phyloP scores from a whole-genome alignment of 2,329 filamentous ascomycete species.

The Penicillium corylophilum region DNA sequence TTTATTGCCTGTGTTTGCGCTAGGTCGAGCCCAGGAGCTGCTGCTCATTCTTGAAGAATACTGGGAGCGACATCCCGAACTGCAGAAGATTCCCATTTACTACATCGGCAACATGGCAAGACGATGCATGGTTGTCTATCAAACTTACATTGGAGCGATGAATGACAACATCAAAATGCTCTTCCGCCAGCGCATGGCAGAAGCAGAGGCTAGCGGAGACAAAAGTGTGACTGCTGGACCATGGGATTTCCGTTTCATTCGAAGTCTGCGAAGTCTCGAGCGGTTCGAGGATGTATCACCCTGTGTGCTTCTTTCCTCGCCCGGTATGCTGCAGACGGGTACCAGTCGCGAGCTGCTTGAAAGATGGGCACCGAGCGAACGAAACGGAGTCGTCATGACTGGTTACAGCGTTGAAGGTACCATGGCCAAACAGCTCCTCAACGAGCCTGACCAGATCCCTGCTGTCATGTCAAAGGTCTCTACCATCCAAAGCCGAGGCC shows the following conservation, averaged over 20 bases:
- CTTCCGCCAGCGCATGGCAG: slow-evolving; percentile 89
- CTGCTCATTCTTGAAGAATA: slow-evolving; percentile 95
- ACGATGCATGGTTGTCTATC: slow-evolving; percentile 98
- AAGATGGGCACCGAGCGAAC: slow-evolving; percentile 91
- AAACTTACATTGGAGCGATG: slow-evolving; percentile 97
- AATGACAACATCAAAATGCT: slow-evolving; percentile 97
- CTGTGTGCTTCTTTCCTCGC: slow-evolving; percentile 95
- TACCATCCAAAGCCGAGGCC: slow-evolving; percentile 54
- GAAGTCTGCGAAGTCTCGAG: slow-evolving; percentile 87
- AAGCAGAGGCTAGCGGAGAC: slow-evolving; percentile 78
- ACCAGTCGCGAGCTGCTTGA: slow-evolving; percentile 91
- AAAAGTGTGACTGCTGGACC: slow-evolving; percentile 69
- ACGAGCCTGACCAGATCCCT: slow-evolving; percentile 91
- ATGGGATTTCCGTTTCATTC: slow-evolving; percentile 95
- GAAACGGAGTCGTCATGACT: slow-evolving; percentile 98
- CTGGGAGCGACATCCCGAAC: slow-evolving; percentile 86
- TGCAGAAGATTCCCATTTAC: slow-evolving; percentile 90
- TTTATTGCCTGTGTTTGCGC: slow-evolving; percentile 90
- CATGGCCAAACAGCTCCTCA: slow-evolving; percentile 94
- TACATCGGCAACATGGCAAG: slow-evolving; percentile 93
- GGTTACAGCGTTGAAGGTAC: slow-evolving; percentile 98
- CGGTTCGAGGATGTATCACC: slow-evolving; percentile 93
- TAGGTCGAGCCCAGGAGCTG: slow-evolving; percentile 90
- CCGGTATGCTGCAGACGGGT: slow-evolving; percentile 97
- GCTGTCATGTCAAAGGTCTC: slow-evolving; percentile 79